These are phyloP conservation scores for Beauveria sp. DNA, from an alignment of 2,329 filamentous ascomycete species.

Conservation along the genomic window DNA sequence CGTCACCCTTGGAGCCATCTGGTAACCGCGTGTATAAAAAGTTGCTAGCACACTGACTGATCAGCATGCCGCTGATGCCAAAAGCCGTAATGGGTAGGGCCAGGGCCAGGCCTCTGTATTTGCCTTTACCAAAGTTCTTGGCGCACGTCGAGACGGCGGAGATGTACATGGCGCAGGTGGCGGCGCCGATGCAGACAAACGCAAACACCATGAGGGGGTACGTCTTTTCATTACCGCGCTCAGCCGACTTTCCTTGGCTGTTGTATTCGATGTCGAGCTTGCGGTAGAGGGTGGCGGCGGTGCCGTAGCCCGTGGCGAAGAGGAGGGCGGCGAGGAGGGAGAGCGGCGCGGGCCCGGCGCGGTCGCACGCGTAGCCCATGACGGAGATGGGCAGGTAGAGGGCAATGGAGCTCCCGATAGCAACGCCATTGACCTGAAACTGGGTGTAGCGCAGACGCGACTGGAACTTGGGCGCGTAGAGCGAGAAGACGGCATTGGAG, in stretches of 20 bases:
- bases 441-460: conserved; percentile 81
- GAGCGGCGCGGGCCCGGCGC: conserved; percentile 71
- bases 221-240: conserved; percentile 50
- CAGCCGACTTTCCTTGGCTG: conserved; percentile 25
- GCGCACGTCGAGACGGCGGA: conserved; percentile 89
- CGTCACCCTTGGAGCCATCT: conserved; percentile 55
- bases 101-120: conserved; percentile 79
- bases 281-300: conserved; percentile 72
- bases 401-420: conserved; percentile 77
- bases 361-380: conserved; percentile 87
- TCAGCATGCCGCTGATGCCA: conserved; percentile 91
- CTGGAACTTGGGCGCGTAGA: conserved; percentile 89
- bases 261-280: conserved; percentile 41
- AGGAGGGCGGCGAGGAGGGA: conserved; percentile 64
- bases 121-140: conserved; percentile 92
- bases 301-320: conserved; percentile 74
- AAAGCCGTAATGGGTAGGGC: conserved; percentile 88
- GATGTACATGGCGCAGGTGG: conserved; percentile 84
- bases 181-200: conserved; percentile 76
- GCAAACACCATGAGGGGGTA: conserved; percentile 78
- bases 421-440: conserved; percentile 83
- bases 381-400: conserved; percentile 89
- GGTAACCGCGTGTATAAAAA: conserved; percentile 63
- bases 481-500: conserved; percentile 85
- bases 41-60: conserved; percentile 78